Conservation (phyloP, 768 basidiomycete species). For the Trametes gibbosa region DNA sequence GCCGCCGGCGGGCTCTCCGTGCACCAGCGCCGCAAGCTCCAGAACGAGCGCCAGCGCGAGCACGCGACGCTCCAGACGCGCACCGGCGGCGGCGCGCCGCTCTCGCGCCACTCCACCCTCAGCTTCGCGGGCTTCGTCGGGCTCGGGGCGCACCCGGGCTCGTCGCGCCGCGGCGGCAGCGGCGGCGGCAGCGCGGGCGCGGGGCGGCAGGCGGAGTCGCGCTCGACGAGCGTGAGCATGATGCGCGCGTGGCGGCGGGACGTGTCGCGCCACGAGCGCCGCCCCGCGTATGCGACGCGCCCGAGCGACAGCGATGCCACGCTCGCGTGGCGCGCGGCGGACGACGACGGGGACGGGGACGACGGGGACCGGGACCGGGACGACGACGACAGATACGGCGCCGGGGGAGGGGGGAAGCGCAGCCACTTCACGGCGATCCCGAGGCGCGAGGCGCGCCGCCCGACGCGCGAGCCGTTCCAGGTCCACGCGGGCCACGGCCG, state of each 20-base stretch:
- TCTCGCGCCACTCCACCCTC: slow-evolving; percentile 16
- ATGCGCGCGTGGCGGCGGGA: slow-evolving; percentile 16
- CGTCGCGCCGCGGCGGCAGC: not conserved
- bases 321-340: not conserved
- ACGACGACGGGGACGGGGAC: no score
- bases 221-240: slow-evolving; percentile 18
- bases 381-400: not conserved
- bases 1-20: slow-evolving; percentile 25
- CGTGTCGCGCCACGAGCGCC: slow-evolving; percentile 3
- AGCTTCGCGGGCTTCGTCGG: slow-evolving; percentile 16
- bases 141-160: not conserved
- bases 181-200: not conserved
- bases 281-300: not conserved
- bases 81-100: not conserved
- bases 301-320: not conserved
- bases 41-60: slow-evolving; percentile 21
- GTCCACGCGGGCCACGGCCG: not conserved
- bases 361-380: slow-evolving; percentile 4
- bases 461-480: slow-evolving; percentile 20
- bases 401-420: not conserved
- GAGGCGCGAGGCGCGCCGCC: slow-evolving; percentile 4
- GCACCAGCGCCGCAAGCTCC: slow-evolving; percentile 29
- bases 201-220: not conserved
- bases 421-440: slow-evolving; percentile 2
- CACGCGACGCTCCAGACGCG: slow-evolving; percentile 1